A percentile compares a stretch with the other conserved stretches of the same genome.
phyloP scores from a whole-genome alignment of 768 basidiomycete species.

The Amyloporia xantha region DNA sequence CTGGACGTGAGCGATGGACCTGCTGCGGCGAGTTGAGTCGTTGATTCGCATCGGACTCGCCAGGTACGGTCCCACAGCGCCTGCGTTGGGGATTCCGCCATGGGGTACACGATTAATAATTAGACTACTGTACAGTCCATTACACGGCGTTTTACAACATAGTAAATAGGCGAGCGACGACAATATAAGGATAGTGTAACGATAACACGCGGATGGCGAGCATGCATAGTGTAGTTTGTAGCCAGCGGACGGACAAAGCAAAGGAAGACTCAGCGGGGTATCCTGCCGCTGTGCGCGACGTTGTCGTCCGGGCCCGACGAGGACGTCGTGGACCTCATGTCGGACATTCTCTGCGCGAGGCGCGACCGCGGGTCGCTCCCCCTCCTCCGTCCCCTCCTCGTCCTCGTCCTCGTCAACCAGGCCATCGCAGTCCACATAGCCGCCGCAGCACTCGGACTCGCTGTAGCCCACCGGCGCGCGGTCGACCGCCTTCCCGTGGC shows the following conservation, averaged over 20 bases:
- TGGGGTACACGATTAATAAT: neutral
- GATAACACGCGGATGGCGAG: neutral
- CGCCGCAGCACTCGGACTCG: constrained; percentile 42
- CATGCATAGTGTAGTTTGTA: neutral
- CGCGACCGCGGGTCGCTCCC: constrained; percentile 6
- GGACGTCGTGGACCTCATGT: constrained; percentile 20
- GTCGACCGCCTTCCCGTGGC: constrained; percentile 3
- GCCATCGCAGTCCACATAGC: constrained; percentile 41
- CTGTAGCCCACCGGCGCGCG: neutral
- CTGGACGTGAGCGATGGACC: neutral
- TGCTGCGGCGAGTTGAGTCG: no score
- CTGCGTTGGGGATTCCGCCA: no score
- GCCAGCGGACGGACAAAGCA: neutral
- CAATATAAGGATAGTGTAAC: constrained; percentile 4
- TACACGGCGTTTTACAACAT: constrained; percentile 4
- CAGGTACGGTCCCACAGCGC: no score
- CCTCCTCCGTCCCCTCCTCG: constrained; percentile 17
- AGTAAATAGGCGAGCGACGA: constrained; percentile 1
- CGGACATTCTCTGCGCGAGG: constrained; percentile 18
- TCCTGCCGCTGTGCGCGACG: neutral
- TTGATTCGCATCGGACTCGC: no score
- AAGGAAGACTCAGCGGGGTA: neutral
- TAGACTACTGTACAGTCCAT: constrained; percentile 1
- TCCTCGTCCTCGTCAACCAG: constrained; percentile 27
- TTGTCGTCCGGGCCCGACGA: constrained; percentile 12